phyloP scores from a whole-genome alignment of 495 filamentous ascomycete genomes.

The Bacidia gigantensis region DNA sequence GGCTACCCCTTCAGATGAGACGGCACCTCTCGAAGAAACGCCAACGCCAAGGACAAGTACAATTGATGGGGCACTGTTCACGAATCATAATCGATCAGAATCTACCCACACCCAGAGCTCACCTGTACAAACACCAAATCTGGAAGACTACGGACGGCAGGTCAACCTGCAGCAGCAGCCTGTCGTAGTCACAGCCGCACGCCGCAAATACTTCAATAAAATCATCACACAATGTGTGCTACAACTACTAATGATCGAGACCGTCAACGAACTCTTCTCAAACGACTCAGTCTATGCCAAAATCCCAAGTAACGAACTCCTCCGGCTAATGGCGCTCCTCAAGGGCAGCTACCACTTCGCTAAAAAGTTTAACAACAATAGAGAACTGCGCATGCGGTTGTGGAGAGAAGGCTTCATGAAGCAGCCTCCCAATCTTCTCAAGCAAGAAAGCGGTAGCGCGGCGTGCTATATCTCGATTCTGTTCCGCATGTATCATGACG shows the following conservation, averaged over 20 bases:
- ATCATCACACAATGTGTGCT: slow-evolving; percentile 99
- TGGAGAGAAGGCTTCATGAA: slow-evolving; percentile 99
- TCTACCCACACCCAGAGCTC: slow-evolving; percentile 9
- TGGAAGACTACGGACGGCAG: slow-evolving; percentile 82
- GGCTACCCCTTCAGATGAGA: slow-evolving; percentile 16
- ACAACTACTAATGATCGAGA: slow-evolving; percentile 97
- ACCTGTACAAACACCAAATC: slow-evolving; percentile 15
- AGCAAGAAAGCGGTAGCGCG: slow-evolving; percentile 88
- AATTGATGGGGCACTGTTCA: slow-evolving; percentile 16
- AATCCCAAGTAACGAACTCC: slow-evolving; percentile 76
- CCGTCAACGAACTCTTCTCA: slow-evolving; percentile 93
- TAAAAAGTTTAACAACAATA: slow-evolving; percentile 92
- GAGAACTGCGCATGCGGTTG: slow-evolving; percentile 82
- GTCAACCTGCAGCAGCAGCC: slow-evolving; percentile 68
- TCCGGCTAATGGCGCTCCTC: slow-evolving; percentile 82
- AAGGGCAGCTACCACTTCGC: slow-evolving; percentile 95
- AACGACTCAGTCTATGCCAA: slow-evolving; percentile 90
- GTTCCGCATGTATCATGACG: slow-evolving; percentile 92
- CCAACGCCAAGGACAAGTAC: slow-evolving; percentile 20
- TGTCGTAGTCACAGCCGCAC: slow-evolving; percentile 77
- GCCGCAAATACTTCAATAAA: slow-evolving; percentile 95
- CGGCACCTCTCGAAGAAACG: neutral
- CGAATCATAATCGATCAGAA: slow-evolving; percentile 1
- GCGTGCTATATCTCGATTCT: slow-evolving; percentile 89
- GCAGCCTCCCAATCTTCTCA: slow-evolving; percentile 94